Evolutionary conservation across 2,329 filamentous ascomycete genomes (phyloP).

Genomic region (Scopulariopsis brevicaulis): DNA sequence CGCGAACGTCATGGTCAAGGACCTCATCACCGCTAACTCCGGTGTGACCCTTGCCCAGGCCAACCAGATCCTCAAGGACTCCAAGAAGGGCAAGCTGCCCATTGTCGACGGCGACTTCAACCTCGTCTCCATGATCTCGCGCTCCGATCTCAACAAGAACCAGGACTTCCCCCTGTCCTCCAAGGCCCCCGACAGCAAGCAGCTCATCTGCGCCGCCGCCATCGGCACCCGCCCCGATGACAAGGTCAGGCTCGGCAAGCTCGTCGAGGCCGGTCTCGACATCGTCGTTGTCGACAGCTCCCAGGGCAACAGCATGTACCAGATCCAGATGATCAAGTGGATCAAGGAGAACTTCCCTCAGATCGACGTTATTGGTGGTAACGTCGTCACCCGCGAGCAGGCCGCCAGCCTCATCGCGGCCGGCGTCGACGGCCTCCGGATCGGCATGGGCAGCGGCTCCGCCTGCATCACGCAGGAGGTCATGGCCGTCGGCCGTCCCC

Average conservation of each 20-base stretch:
- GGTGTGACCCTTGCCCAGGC: conserved; percentile 80
- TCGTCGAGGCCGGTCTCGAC: conserved; percentile 90
- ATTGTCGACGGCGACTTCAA: conserved; percentile 79
- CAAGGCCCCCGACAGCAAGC: conserved; percentile 93
- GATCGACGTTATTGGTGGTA: conserved; percentile 93
- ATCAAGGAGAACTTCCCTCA: conserved; percentile 77
- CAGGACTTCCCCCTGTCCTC: conserved; percentile 92
- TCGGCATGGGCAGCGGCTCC: conserved; percentile 96
- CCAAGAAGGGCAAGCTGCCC: conserved; percentile 96
- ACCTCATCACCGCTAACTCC: conserved; percentile 76
- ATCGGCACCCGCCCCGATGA: conserved; percentile 94
- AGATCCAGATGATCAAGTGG: conserved; percentile 97
- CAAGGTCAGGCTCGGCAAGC: conserved; percentile 71
- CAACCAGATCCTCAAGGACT: conserved; percentile 85
- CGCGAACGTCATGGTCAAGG: conserved; percentile 87
- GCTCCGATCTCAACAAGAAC: conserved; percentile 98
- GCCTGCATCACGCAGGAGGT: conserved; percentile 99
- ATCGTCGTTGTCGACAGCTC: conserved; percentile 93
- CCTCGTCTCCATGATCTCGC: conserved; percentile 82
- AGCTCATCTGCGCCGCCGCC: conserved; percentile 88
- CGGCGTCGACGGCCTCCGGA: conserved; percentile 90
- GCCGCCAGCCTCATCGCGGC: conserved; percentile 85
- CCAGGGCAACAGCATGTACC: conserved; percentile 97
- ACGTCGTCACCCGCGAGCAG: conserved; percentile 96
- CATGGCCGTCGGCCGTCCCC: conserved; percentile 95